Evolutionary conservation across 2,329 filamentous ascomycete genomes (phyloP), one percentile per base, ranked within the genome.

Genomic region (Emericellopsis atlantica): DNA sequence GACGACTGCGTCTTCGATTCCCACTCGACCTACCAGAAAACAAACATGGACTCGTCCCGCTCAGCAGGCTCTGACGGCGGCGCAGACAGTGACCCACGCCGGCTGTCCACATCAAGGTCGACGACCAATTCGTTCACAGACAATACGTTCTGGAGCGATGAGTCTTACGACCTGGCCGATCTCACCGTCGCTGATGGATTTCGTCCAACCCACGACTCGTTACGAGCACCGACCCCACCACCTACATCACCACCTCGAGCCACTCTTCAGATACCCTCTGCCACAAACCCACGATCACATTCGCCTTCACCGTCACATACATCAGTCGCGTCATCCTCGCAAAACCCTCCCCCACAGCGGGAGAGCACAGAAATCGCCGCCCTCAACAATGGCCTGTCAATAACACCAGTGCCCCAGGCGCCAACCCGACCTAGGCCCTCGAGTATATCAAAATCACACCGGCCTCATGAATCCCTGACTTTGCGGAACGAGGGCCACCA

Each of bases 391-490:
- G 42, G 51, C 48, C 40, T 41, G 24, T 21, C 40, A 21, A 21
- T 26, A 36, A 47, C 18, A 35, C 31, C 16, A 24, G 12, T 14
- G 18, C 16, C 15, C 18, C 21, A 44, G 43, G 47, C 55, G 40
- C 39, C 40, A 9, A 22, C 46, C 49, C 33, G 44, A 47, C 40
- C 45, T 47, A 63, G 70, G 43, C 66, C 71, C 32, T 74, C 72
- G 4, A 79, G 75, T 53, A 70, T 70, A 37, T 62, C 69, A 12
- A 80, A 80, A 46, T 62, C 69, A n/a, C 64, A 62, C 5, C 60
- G 59, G 11, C 59, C 56, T 6, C 59, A 66, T 22, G 72, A 75
- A 44, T 68, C 69, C 14, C 61, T 76, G 14, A 60, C 70, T 8
- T 58, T 76, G 31, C 63, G 67, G 37, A 66, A 76, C 45, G 72